Base-by-base conservation (phyloP, 257 asterid species). In the Fraxinus americana region DNA sequence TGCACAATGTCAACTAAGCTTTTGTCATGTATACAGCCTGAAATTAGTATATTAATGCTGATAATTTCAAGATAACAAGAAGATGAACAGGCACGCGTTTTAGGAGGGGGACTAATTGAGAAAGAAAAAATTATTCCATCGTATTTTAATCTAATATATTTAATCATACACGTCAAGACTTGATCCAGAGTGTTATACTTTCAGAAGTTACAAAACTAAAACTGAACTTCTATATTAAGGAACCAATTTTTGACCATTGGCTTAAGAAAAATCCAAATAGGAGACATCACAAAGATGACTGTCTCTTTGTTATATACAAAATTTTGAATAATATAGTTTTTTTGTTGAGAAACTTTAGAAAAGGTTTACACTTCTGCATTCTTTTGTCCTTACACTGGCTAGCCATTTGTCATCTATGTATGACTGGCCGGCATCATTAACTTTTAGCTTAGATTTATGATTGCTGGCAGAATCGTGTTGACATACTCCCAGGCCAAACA, bases 391-490 rank as follows among this genome's bases (percentile, higher is more conserved):
- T 4, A 48, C 14, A 48, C n/a, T 48, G 57, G 6, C 57, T 48
- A 16, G 57, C 57, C 57, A 48, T 14, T 48, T 54, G 23, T 54
- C 8, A 54, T 19, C 27, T 54, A 54, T 54, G 65, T 63, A 27
- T 25, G 11, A 38, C 59, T 67, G 70, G 82, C 75, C 78, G 74
- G 70, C 78, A 57, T 50, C 52, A 3, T 77, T 14, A 17, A 17
- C 21, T 52, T 52, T 16, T 14, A 5, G 10, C 61, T 52, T 16
- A 19, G 19, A 14, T 52, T 50, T 52, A 16, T 19, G n/a, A 52
- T 5, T 52, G 61, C 2, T 52, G 23, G 61, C 2, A 14, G 10
- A 43, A 43, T 43, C 17, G 17, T 13, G 52, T 43, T 3, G 52
- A 43, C 52, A 17, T 43, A 43, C 17, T 12, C 52, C 12, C 52